These are phyloP conservation scores for Carpinus fangiana DNA, from an alignment of 306 rosid genomes.

Conservation along the genomic window DNA sequence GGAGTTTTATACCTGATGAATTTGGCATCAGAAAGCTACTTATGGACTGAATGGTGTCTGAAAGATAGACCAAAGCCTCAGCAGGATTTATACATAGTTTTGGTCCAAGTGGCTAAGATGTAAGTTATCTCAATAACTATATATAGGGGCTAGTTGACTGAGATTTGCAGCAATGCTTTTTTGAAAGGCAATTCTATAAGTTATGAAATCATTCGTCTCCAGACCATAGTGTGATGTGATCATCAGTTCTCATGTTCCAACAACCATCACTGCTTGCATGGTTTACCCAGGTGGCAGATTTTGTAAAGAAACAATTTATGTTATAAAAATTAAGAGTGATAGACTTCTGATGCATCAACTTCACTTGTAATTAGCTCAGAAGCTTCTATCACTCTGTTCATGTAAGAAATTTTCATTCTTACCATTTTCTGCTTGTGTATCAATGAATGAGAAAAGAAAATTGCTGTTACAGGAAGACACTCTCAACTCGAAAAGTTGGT, in stretches of 20 bases:
- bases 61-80: background rate
- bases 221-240: background rate
- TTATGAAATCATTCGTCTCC: background rate
- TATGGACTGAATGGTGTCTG: background rate
- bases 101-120: background rate
- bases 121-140: background rate
- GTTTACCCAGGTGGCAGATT: no score
- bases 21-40: background rate
- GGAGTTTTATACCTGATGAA: background rate
- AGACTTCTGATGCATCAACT: no score
- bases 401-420: background rate
- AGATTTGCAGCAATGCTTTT: background rate
- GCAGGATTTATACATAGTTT: background rate
- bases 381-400: background rate
- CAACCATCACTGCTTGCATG: background rate
- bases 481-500: slow-evolving; percentile 77
- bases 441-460: background rate
- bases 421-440: background rate
- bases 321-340: no score
- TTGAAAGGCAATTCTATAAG: background rate
- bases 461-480: slow-evolving; percentile 62
- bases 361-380: no score
- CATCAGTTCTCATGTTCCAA: background rate
- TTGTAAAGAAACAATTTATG: no score
- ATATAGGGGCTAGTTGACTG: background rate